Percentiles rank a stretch among this genome's conserved stretches.
Conservation (phyloP, 1,284 basidiomycete species). For the Moesziomyces parantarcticus region DNA sequence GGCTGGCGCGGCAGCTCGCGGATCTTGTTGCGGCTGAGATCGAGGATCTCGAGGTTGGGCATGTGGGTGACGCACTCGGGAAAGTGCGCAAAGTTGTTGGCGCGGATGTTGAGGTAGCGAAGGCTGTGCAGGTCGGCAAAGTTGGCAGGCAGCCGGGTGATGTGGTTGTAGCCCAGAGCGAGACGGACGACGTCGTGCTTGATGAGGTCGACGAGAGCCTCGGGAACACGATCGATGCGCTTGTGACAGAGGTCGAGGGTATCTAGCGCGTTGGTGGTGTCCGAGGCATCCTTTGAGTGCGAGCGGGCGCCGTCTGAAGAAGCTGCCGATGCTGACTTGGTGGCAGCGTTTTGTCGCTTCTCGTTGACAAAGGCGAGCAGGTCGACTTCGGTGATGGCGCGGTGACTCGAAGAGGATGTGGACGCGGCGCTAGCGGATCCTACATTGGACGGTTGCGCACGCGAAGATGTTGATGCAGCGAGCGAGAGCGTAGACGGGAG, state of each 20-base stretch:
- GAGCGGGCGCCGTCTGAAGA: conserved; percentile 1
- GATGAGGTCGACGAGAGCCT: conserved; percentile 48
- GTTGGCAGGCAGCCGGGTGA: conserved; percentile 81
- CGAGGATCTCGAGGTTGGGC: conserved; percentile 89
- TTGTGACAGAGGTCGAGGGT: conserved; percentile 60
- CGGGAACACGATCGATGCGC: conserved; percentile 47
- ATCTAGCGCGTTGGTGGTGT: conserved; percentile 29
- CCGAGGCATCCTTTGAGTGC: conserved; percentile 10
- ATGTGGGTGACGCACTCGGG: conserved; percentile 79
- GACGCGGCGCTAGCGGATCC: neutral
- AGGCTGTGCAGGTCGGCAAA: conserved; percentile 82
- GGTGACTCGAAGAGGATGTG: conserved; percentile 6
- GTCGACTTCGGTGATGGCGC: conserved; percentile 44
- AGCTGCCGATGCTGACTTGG: neutral
- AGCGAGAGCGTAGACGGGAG: conserved; percentile 13
- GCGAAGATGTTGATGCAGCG: conserved; percentile 2
- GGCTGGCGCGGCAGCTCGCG: conserved; percentile 81
- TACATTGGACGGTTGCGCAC: neutral
- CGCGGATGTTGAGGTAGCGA: conserved; percentile 91
- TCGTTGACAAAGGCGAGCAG: conserved; percentile 50
- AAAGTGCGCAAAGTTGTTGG: conserved; percentile 84
- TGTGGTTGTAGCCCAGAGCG: conserved; percentile 85
- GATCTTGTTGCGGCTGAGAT: conserved; percentile 93
- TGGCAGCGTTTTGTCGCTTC: conserved; percentile 16
- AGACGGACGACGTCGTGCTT: conserved; percentile 71